phyloP scores from a whole-genome alignment of 139 green algal species.

The Closterium sp. region DNA sequence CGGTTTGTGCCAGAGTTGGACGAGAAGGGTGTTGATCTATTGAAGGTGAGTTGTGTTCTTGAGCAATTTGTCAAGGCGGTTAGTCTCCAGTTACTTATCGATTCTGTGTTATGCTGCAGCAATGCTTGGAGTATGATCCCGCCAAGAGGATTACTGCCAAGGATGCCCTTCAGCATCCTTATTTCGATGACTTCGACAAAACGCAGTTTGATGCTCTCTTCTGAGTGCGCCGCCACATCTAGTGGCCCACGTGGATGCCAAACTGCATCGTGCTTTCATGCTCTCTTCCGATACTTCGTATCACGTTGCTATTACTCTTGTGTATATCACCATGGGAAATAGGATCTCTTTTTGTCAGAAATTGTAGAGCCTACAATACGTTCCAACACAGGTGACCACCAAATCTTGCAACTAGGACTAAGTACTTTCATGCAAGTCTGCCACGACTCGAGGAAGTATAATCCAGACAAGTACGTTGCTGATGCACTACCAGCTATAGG shows the following conservation, averaged over 20 bases:
- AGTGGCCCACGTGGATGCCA: not conserved
- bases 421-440: no score
- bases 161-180: constrained; percentile 88
- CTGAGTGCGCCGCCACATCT: not conserved
- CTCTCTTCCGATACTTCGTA: no score
- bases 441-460: no score
- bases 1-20: constrained; percentile 78
- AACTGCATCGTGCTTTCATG: no score
- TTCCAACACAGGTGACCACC: no score
- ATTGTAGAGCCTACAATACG: no score
- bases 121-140: constrained; percentile 71
- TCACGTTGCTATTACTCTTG: no score
- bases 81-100: not conserved
- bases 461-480: no score
- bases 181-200: constrained; percentile 84
- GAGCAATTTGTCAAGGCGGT: not conserved
- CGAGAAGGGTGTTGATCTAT: constrained; percentile 34
- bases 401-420: no score
- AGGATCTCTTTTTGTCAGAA: no score
- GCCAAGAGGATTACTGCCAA: constrained; percentile 82
- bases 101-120: not conserved
- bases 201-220: constrained; percentile 18
- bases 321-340: no score
- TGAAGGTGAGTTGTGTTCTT: constrained; percentile 22
- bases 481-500: no score